Base-by-base conservation (phyloP, 441 rosid genomes). In the Brassica hybrid region DNA sequence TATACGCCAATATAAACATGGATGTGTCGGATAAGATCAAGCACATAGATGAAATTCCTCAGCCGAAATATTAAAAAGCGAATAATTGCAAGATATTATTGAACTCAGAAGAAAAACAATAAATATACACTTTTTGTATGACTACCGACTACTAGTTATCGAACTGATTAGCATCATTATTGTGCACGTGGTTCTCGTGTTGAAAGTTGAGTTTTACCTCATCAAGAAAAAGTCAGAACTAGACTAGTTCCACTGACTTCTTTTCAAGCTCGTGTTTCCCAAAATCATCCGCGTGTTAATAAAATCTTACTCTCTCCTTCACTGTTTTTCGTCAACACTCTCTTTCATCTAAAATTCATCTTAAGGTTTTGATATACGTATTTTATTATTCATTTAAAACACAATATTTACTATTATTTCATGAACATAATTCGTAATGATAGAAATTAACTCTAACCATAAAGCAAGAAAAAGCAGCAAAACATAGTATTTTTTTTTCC, bases 161-260 rank as follows among this genome's bases (percentile, higher is more conserved):
- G 17, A 59, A 59, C 16, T 77, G 27, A 30, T 10, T 38, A 38
- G 65, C 25, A 50, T 50, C 6, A 43, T n/a, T n/a, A 59, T 48
- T 5, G 13, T 7, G 70, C 77, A 72, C 77, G 81, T 73, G 74
- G 2, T 73, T 72, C 77, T 58, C 73, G 73, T 72, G 63, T 62
- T 66, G 68, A 45, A 50, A 59, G 10, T 21, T 58, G 41, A 41
- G 36, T 30, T 32, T 60, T 14, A 12, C 38, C 71, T 56, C 17
- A n/a, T 41, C 18, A 12, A 57, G 13, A 12, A 18, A 71, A 27
- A 36, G 58, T 14, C 52, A 17, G 45, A 19, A 19, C 27, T 21
- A 57, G 7, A 30, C 34, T 1, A 30, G 34, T 30, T 30, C 34
- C 62, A 43, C 45, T 71, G 62, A 65, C 68, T 58, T 76, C 10